Conservation (phyloP, 495 filamentous ascomycete species). For the Penicillium simplicissimum region DNA sequence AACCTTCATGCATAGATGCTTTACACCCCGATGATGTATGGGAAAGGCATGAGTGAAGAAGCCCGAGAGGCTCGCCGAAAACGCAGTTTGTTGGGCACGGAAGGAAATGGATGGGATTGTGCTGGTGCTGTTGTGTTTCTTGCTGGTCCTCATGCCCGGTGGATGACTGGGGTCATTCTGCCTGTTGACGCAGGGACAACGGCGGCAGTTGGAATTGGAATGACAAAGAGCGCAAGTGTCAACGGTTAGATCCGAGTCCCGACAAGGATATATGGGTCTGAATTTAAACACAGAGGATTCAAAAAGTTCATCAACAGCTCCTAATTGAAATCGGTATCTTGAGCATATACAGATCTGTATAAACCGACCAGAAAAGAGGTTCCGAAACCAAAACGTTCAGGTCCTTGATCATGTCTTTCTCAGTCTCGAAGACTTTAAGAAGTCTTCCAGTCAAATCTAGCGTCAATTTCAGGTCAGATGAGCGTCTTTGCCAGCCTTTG, state of each 20-base stretch:
- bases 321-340: not conserved
- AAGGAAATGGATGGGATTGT: conserved; percentile 57
- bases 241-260: conserved; percentile 24
- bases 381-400: conserved; percentile 20
- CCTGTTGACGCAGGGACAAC: conserved; percentile 53
- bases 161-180: conserved; percentile 51
- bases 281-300: not conserved
- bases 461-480: conserved; percentile 21
- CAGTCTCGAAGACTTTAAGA: conserved; percentile 22
- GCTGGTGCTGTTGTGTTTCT: conserved; percentile 42
- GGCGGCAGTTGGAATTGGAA: conserved; percentile 35
- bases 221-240: conserved; percentile 30
- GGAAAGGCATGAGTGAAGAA: conserved; percentile 51
- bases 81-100: conserved; percentile 52
- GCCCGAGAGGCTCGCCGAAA: conserved; percentile 46
- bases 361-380: conserved; percentile 1
- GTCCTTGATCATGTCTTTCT: conserved; percentile 22
- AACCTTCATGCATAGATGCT: conserved; percentile 40
- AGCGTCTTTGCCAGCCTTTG: conserved; percentile 17
- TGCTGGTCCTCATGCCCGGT: conserved; percentile 47
- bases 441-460: conserved; percentile 14
- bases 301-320: not conserved
- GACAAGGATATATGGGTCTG: not conserved
- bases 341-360: not conserved
- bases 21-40: conserved; percentile 62